Evolutionary conservation across 345 rosid genomes (phyloP), one percentile per base, ranked within the genome.

Genomic region (Murraya paniculata): DNA sequence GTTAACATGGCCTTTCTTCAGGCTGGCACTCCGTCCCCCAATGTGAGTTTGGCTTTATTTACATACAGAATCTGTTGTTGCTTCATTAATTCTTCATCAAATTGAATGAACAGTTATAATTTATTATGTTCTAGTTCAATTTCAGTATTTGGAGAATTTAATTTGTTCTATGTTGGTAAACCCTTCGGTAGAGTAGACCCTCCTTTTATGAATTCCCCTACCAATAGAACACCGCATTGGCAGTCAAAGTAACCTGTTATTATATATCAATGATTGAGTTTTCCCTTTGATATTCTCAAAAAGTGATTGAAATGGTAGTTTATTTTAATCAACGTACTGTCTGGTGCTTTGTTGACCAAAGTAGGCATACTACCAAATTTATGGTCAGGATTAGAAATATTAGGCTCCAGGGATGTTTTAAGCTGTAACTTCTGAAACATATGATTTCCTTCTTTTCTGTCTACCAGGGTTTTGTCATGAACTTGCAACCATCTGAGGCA

Each of bases 11-110:
- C 71, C 68, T 94, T 84, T 84, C 92, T 94, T 65, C 91, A 91
- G 78, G 98, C 98, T 75, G 99, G 99, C 81, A 96, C 92, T 7
- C 99, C 98, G 45, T 90, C 99, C 73, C 97, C 99, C 53, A 90
- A 97, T 14, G 99, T 95, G 85, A 86, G 90, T 79, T 71, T 45
- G 50, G 50, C 50, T 45, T 10, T 11, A 11, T 45, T 45, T 45
- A 3, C 50, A 45, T 45, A 10, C 16, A 11, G 16, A 45, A 45
- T 11, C 50, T 45, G 50, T 13, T 45, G 50, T 45, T 45, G 4
- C 16, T 11, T 45, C 50, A 13, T 45, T 45, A 45, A 45, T 45
- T 45, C 50, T 45, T 45, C 50, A 45, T 3, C 50, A 45, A 45
- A 45, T 38, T 68, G 30, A 8, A 38, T 68, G 24, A 39, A 19